Conservation (phyloP, 1,284 basidiomycete genomes). For the Ustilago bromivora region DNA sequence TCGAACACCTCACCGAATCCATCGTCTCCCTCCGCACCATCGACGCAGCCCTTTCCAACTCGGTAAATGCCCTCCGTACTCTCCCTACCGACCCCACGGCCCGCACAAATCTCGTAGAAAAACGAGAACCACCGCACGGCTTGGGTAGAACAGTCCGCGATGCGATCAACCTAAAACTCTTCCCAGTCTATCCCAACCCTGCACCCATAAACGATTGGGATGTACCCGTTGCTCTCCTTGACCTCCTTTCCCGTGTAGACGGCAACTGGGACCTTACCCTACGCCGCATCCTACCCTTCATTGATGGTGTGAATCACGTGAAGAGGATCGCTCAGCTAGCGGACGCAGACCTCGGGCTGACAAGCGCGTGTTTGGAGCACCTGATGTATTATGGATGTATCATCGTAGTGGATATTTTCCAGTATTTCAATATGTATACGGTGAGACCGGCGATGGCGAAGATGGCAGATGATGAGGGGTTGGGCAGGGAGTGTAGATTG, state of each 20-base stretch:
- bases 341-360: constrained; percentile 86
- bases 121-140: constrained; percentile 63
- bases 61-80: constrained; percentile 36
- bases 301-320: constrained; percentile 92
- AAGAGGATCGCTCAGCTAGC: constrained; percentile 90
- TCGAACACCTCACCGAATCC: constrained; percentile 49
- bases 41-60: constrained; percentile 52
- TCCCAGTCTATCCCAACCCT: constrained; percentile 96
- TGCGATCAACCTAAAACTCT: constrained; percentile 79
- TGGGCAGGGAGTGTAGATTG: constrained; percentile 86
- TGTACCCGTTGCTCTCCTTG: constrained; percentile 90
- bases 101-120: constrained; percentile 43
- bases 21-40: constrained; percentile 54
- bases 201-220: constrained; percentile 90
- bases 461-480: constrained; percentile 83
- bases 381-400: constrained; percentile 96
- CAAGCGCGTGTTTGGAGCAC: constrained; percentile 89
- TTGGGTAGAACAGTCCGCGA: constrained; percentile 67
- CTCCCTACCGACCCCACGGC: constrained; percentile 18
- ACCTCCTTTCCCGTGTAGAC: constrained; percentile 82
- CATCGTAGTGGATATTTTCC: constrained; percentile 95
- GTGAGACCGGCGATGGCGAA: constrained; percentile 85
- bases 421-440: constrained; percentile 93
- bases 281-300: constrained; percentile 76
- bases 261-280: constrained; percentile 97